These are phyloP conservation scores for Fusarium sp. DNA, from an alignment of 2,329 filamentous ascomycete species.

Conservation along the genomic window DNA sequence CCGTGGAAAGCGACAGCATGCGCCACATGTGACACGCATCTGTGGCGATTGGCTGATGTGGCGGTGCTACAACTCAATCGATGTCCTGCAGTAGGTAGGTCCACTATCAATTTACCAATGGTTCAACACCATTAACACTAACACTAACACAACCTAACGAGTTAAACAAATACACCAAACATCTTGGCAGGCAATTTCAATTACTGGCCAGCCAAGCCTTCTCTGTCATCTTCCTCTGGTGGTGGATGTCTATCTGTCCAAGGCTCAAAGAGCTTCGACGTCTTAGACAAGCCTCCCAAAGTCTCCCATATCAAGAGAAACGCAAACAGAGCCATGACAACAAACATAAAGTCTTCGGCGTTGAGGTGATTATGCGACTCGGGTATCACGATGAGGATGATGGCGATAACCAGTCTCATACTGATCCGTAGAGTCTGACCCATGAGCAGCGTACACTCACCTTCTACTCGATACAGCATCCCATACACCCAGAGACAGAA, in stretches of 20 bases:
- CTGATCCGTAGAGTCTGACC: conserved; percentile 51
- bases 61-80: conserved; percentile 2
- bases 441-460: conserved; percentile 50
- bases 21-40: conserved; percentile 33
- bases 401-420: conserved; percentile 49
- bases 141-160: background rate
- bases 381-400: conserved; percentile 52
- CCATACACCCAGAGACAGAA: conserved; percentile 58
- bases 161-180: background rate
- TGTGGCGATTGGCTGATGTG: conserved; percentile 12
- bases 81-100: background rate
- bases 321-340: conserved; percentile 57
- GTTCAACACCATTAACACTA: background rate
- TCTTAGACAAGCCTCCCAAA: conserved; percentile 49
- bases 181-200: background rate
- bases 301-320: conserved; percentile 59
- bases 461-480: conserved; percentile 55
- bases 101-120: background rate
- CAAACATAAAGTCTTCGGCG: conserved; percentile 52
- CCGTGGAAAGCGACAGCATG: conserved; percentile 1
- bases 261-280: conserved; percentile 49
- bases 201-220: conserved; percentile 21
- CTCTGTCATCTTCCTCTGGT: conserved; percentile 38
- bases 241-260: conserved; percentile 49
- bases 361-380: conserved; percentile 49